phyloP scores from a whole-genome alignment of 345 rosid genomes.

The Aethionema arabicum region DNA sequence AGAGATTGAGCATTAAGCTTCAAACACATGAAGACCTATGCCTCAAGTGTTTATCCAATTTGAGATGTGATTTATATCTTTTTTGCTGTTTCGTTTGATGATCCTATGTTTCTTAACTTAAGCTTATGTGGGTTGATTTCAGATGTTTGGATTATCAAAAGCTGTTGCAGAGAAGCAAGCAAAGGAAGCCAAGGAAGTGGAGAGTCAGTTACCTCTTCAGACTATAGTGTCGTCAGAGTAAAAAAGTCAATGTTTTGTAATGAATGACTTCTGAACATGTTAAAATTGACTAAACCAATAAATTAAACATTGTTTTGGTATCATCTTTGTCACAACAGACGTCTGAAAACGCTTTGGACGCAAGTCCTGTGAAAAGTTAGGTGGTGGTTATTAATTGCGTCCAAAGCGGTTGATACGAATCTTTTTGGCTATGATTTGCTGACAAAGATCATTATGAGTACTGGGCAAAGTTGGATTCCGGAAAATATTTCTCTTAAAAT shows the following conservation, averaged over 20 bases:
- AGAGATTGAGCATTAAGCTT: neutral
- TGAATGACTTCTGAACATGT: neutral
- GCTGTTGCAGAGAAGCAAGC: constrained; percentile 61
- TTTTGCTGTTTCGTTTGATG: neutral
- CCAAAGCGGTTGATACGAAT: no score
- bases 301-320: no score
- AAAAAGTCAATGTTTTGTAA: neutral
- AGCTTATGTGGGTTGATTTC: constrained; percentile 24
- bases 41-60: neutral
- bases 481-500: no score
- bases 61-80: constrained; percentile 1
- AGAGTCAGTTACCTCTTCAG: constrained; percentile 60
- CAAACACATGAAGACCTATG: constrained; percentile 4
- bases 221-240: constrained; percentile 55
- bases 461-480: no score
- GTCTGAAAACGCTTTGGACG: no score
- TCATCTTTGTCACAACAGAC: no score
- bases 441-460: no score
- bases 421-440: no score
- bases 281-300: no score
- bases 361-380: no score
- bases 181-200: constrained; percentile 57
- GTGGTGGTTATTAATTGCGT: no score
- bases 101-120: constrained; percentile 11
- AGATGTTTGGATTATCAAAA: constrained; percentile 92